A percentile compares a stretch with the other conserved stretches of the same genome.
phyloP scores from a whole-genome alignment of 805 yeast genomes.

The Suhomyces tanzawaensis region DNA sequence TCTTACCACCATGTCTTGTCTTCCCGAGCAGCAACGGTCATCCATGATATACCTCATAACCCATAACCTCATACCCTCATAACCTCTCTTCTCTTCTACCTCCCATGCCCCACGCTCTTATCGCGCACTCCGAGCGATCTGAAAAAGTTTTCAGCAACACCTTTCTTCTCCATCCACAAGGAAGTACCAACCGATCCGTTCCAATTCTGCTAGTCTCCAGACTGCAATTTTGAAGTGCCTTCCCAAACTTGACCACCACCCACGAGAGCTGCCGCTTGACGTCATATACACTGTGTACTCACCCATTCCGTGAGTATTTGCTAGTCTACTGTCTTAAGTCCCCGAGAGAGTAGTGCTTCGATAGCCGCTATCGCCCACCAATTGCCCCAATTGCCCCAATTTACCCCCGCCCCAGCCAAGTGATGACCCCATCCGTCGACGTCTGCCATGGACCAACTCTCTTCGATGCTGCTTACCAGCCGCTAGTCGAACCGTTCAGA shows the following conservation, averaged over 20 bases:
- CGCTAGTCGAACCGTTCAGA: neutral
- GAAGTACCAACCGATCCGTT: neutral
- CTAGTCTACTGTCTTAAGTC: conserved; percentile 6
- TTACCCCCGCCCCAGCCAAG: conserved; percentile 8
- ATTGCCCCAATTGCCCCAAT: conserved; percentile 1
- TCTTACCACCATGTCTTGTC: too few relatives aligned
- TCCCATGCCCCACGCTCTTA: too few relatives aligned
- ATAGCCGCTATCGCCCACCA: conserved; percentile 1
- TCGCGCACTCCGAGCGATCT: too few relatives aligned
- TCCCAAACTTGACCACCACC: conserved; percentile 6
- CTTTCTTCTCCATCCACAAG: neutral
- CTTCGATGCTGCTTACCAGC: conserved; percentile 2
- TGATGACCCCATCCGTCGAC: conserved; percentile 22
- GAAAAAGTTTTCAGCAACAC: too few relatives aligned
- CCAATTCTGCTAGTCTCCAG: neutral
- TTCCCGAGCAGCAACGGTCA: too few relatives aligned
- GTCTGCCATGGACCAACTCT: conserved; percentile 9
- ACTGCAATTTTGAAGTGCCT: conserved; percentile 4
- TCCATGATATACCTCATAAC: too few relatives aligned
- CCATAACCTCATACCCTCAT: too few relatives aligned
- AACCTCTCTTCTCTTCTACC: too few relatives aligned
- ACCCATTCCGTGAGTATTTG: conserved; percentile 26
- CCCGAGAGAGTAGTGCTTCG: conserved; percentile 5
- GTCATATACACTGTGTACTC: conserved; percentile 27
- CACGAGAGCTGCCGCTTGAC: conserved; percentile 49